Conservation (phyloP, 192 early-diverging fungal species). For the Linnemannia exigua region DNA sequence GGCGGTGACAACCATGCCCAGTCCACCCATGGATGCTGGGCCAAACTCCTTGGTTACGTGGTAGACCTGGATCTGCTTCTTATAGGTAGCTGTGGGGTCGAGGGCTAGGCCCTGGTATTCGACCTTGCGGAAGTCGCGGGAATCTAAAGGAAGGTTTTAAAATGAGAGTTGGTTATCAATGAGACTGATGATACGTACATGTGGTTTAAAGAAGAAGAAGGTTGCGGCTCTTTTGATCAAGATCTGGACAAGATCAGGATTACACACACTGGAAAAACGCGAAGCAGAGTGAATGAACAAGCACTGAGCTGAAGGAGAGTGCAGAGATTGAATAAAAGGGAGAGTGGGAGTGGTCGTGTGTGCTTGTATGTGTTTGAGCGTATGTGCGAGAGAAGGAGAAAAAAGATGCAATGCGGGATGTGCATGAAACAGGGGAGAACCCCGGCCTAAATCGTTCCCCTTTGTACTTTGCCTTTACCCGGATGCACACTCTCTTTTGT, state of each 20-base stretch:
- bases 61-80: slow-evolving; percentile 60
- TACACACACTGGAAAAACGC: not conserved
- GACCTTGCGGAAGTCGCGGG: slow-evolving; percentile 61
- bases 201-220: not conserved
- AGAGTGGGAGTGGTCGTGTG: not conserved
- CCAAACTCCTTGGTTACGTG: slow-evolving; percentile 74
- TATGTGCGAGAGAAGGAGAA: not conserved
- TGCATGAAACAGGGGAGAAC: not conserved
- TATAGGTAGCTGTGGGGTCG: slow-evolving; percentile 34
- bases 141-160: slow-evolving; percentile 37
- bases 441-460: not conserved
- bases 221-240: not conserved
- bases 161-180: not conserved
- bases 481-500: not conserved
- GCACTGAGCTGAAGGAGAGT: not conserved
- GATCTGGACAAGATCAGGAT: not conserved
- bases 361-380: not conserved
- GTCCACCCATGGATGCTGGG: slow-evolving; percentile 65
- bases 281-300: not conserved
- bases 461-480: not conserved
- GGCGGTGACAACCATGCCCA: slow-evolving; percentile 68
- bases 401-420: not conserved
- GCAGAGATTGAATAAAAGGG: not conserved
- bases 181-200: too few relatives aligned
- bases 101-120: slow-evolving; percentile 58